Evolutionary conservation across 805 yeast genomes (phyloP).

Genomic region (Spathaspora sp.): DNA sequence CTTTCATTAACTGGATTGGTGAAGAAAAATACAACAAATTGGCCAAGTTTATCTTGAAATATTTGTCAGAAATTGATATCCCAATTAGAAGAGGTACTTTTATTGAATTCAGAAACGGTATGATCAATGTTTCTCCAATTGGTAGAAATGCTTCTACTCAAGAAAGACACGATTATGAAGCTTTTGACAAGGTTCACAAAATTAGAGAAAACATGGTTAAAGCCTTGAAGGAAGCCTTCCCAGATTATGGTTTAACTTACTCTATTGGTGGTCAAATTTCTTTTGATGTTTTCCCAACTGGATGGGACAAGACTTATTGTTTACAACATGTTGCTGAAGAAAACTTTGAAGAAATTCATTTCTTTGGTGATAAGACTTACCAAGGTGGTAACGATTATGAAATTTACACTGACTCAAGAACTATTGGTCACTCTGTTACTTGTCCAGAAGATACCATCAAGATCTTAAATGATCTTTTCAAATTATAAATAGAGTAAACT

Average conservation of each 20-base stretch:
- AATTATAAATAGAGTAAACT: conserved; percentile 22
- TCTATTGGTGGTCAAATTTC: conserved; percentile 99
- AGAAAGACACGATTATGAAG: conserved; percentile 92
- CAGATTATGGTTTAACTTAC: conserved; percentile 84
- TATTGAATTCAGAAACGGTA: conserved; percentile 98
- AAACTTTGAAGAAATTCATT: conserved; percentile 84
- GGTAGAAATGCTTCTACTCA: conserved; percentile 96
- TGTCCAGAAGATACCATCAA: conserved; percentile 85
- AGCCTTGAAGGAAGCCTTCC: conserved; percentile 79
- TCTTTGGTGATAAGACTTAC: conserved; percentile 97
- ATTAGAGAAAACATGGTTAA: conserved; percentile 81
- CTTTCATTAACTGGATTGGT: conserved; percentile 94
- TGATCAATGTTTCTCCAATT: conserved; percentile 96
- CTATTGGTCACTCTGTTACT: conserved; percentile 91
- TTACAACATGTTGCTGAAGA: conserved; percentile 87
- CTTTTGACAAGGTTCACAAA: conserved; percentile 73
- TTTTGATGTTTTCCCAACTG: conserved; percentile 99
- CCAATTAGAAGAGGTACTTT: conserved; percentile 99
- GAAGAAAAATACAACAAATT: conserved; percentile 89
- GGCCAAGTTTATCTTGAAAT: conserved; percentile 78
- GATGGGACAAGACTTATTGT: conserved; percentile 99
- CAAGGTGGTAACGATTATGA: conserved; percentile 99
- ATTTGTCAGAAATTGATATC: conserved; percentile 79
- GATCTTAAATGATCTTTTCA: conserved; percentile 80
- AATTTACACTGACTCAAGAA: conserved; percentile 87